Evolutionary conservation across 2,329 filamentous ascomycete species (phyloP).

Genomic region (Arthroderma sp.): DNA sequence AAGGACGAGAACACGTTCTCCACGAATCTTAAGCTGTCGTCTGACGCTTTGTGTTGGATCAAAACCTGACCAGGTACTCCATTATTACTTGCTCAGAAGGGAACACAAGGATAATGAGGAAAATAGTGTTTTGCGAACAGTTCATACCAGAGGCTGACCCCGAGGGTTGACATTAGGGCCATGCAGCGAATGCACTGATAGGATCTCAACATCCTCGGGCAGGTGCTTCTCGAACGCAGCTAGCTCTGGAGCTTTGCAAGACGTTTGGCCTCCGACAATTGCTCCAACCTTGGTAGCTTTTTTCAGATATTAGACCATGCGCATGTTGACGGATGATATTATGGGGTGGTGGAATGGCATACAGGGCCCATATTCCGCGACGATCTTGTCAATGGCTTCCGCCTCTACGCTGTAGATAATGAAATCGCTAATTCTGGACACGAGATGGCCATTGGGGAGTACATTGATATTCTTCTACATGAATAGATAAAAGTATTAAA

Average conservation of each 20-base stretch:
- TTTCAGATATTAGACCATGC: constrained; percentile 6
- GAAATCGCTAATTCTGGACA: constrained; percentile 92
- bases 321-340: neutral
- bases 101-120: too few relatives aligned
- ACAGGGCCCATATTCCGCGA: constrained; percentile 85
- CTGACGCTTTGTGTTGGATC: constrained; percentile 80
- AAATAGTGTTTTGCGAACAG: too few relatives aligned
- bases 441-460: constrained; percentile 83
- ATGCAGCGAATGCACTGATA: constrained; percentile 93
- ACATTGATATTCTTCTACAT: constrained; percentile 73
- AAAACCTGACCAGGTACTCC: constrained; percentile 41
- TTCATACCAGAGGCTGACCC: constrained; percentile 70
- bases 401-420: constrained; percentile 99
- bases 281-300: constrained; percentile 86
- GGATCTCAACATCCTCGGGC: constrained; percentile 76
- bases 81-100: too few relatives aligned
- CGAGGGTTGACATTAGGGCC: constrained; percentile 78
- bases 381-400: constrained; percentile 74
- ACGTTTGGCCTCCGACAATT: constrained; percentile 94
- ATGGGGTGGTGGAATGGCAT: constrained; percentile 30
- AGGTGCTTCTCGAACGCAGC: constrained; percentile 82
- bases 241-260: constrained; percentile 95
- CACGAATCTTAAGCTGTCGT: constrained; percentile 63
- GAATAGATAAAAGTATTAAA: constrained; percentile 21
- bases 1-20: constrained; percentile 72